These are phyloP conservation scores for Raphidocelis subcapitata DNA, from an alignment of 139 green algal genomes.

Conservation along the genomic window DNA sequence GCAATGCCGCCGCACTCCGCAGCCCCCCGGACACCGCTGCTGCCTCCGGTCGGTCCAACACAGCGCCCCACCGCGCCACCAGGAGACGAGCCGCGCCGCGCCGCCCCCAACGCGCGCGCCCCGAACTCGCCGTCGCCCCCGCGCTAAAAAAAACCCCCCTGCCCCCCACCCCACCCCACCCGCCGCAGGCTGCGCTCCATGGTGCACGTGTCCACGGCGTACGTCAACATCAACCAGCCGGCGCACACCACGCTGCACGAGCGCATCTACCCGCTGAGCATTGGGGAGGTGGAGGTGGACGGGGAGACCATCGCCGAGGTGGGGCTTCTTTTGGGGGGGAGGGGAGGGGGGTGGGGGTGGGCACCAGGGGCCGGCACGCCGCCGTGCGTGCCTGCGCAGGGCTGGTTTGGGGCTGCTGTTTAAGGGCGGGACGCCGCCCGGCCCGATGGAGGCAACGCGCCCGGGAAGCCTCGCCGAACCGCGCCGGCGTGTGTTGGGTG, in stretches of 20 bases:
- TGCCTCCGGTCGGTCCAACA: no score
- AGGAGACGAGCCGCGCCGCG: no score
- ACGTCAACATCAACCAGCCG: conserved; percentile 40
- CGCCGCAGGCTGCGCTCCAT: conserved; percentile 22
- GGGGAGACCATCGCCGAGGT: conserved; percentile 14
- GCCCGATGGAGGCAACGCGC: not conserved
- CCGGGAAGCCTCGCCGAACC: no score
- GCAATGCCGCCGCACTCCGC: no score
- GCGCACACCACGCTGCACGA: conserved; percentile 33
- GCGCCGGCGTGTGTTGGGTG: not conserved
- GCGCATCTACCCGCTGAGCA: conserved; percentile 45
- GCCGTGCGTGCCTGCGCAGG: not conserved
- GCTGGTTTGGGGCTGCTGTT: not conserved
- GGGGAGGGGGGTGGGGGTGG: not conserved
- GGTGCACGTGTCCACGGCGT: conserved; percentile 44
- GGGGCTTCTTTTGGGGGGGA: not conserved
- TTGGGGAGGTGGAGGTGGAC: conserved; percentile 26
- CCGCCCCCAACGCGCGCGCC: not conserved
- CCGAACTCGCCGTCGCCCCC: no score
- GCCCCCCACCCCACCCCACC: no score
- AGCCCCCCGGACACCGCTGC: no score
- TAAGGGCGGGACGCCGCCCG: no score
- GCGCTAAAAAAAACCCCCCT: no score
- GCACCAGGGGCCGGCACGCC: no score
- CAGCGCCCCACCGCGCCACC: no score